Evolutionary conservation across 1,284 basidiomycete genomes (phyloP), one percentile per base, ranked within the genome.

Genomic region (Lentinula novae-zelandiae): DNA sequence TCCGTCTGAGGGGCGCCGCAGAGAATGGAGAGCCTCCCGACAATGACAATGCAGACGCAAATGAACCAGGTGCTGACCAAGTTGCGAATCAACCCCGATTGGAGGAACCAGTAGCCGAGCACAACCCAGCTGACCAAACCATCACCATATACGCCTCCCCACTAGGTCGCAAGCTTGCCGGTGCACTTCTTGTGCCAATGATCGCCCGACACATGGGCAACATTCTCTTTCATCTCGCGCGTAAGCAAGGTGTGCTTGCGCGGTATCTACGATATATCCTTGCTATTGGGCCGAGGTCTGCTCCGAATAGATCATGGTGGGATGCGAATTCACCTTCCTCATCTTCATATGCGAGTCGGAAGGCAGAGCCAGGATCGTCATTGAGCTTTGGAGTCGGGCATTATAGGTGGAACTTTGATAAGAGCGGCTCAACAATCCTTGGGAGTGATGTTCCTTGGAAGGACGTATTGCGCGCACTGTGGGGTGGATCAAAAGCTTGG

Each of bases 161-260:
- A 0, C 67, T 91, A 1, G 88, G 87, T 1, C 80, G 86, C 20
- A 74, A 82, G 65, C 71, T 91, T 53, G 86, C 83, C 31, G 87
- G 86, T 2, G 87, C 88, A 0, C 72, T 91, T 17, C 72, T 86
- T 61, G 76, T 87, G 55, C 90, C 90, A 0, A 77, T 78, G 10
- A 82, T 92, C 62, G 81, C 89, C 15, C 83, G 74, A 53, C 67
- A 76, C 44, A 88, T 89, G 86, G 90, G 89, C 1, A 69, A 75
- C 2, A 64, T 88, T 7, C 77, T 92, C 3, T 73, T 84, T 39
- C 75, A 76, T 13, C 67, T 90, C 2, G 84, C 89, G 12, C 75
- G 61, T 75, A 73, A 54, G 82, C 81, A 5, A 60, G 66, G 2
- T 62, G 84, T 6, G 72, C 89, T 44, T 78, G 82, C 33, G 68